Conservation (phyloP, 805 yeast genomes). For the Yamadazyma paraphyllophila region DNA sequence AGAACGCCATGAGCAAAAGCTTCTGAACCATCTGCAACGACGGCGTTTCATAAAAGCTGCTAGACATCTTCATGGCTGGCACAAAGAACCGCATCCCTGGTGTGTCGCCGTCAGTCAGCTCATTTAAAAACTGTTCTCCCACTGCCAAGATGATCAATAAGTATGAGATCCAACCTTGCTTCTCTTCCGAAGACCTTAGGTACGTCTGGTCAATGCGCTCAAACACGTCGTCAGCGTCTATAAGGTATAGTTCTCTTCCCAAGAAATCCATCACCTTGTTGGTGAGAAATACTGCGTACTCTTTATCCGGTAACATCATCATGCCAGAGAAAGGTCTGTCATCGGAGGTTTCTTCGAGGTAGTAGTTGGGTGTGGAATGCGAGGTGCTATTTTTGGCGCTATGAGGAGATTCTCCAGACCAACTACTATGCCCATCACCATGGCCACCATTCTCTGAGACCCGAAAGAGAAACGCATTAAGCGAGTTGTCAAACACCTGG, state of each 20-base stretch:
- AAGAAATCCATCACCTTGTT: constrained; percentile 10
- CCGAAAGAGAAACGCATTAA: constrained; percentile 9
- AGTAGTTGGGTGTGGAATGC: constrained; percentile 1
- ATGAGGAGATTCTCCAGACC: not conserved
- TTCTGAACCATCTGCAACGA: constrained; percentile 30
- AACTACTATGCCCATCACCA: too few relatives aligned
- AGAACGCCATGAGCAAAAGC: constrained; percentile 31
- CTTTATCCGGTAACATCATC: constrained; percentile 12
- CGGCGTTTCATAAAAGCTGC: constrained; percentile 27
- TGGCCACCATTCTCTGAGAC: constrained; percentile 2
- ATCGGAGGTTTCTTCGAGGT: constrained; percentile 4
- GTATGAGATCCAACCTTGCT: constrained; percentile 10
- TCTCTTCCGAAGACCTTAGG: constrained; percentile 5
- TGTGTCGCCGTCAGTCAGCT: constrained; percentile 13
- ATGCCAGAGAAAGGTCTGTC: constrained; percentile 6
- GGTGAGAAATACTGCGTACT: constrained; percentile 9
- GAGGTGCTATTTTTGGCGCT: not conserved
- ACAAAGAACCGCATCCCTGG: constrained; percentile 36
- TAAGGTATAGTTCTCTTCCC: constrained; percentile 9
- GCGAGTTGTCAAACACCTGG: constrained; percentile 11
- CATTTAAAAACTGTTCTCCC: constrained; percentile 14
- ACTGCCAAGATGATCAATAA: constrained; percentile 10
- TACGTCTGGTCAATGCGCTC: constrained; percentile 7
- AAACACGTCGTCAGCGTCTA: constrained; percentile 7
- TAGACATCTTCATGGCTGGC: constrained; percentile 29